Evolutionary conservation across 140 eudicot genomes (phyloP).

Genomic region (Anethum foeniculum): DNA sequence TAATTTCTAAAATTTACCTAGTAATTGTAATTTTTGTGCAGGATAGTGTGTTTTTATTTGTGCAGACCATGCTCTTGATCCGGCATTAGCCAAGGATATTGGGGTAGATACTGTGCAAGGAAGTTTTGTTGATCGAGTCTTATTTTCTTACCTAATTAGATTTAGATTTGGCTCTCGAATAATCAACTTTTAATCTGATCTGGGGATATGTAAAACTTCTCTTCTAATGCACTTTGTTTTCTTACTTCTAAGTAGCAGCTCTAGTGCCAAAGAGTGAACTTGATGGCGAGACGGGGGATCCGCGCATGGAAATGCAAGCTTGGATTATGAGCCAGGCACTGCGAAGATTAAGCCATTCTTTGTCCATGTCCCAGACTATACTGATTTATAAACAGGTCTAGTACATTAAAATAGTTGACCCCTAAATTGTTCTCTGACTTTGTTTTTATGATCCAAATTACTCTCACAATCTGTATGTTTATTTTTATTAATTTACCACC

Average conservation of each 20-base stretch:
- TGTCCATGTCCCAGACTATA: slow-evolving; percentile 72
- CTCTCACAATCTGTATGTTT: not conserved
- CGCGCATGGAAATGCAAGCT: slow-evolving; percentile 99
- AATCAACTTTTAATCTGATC: not conserved
- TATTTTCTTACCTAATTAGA: not conserved
- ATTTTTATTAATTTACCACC: not conserved
- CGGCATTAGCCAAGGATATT: slow-evolving; percentile 74
- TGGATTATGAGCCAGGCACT: slow-evolving; percentile 98
- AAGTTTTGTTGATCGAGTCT: slow-evolving; percentile 8
- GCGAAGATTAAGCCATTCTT: slow-evolving; percentile 86
- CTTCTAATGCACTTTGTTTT: slow-evolving; percentile 11
- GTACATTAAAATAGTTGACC: not conserved
- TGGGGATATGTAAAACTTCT: not conserved
- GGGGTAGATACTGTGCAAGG: slow-evolving; percentile 95
- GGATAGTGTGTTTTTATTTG: slow-evolving; percentile 90
- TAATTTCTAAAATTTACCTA: not conserved
- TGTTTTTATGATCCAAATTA: not conserved
- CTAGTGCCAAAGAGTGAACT: slow-evolving; percentile 96
- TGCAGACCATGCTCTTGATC: slow-evolving; percentile 97
- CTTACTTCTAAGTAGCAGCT: slow-evolving; percentile 73
- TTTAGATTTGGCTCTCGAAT: not conserved
- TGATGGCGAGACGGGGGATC: slow-evolving; percentile 99
- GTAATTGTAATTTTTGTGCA: slow-evolving; percentile 9
- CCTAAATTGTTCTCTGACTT: not conserved
- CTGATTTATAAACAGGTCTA: slow-evolving; percentile 84